Evolutionary conservation across 179 eudicot genomes (phyloP).

Genomic region (Corrigiola litoralis): DNA sequence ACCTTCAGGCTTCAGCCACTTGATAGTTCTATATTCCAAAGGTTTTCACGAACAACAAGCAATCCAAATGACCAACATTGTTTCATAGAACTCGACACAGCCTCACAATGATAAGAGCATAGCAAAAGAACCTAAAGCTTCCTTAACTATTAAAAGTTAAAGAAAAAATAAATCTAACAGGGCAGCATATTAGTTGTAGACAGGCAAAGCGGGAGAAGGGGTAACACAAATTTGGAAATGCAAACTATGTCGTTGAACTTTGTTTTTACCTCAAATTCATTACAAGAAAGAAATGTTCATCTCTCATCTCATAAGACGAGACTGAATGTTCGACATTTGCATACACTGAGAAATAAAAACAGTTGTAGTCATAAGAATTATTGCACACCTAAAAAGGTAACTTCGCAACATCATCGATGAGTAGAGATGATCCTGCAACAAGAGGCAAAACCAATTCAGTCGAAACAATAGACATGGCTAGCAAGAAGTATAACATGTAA

Average conservation of each 20-base stretch:
- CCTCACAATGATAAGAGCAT: too few relatives aligned
- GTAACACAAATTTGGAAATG: too few relatives aligned
- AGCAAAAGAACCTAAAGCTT: too few relatives aligned
- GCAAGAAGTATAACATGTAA: constrained; percentile 2
- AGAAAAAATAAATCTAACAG: too few relatives aligned
- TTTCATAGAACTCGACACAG: neutral
- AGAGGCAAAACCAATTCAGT: neutral
- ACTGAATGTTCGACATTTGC: neutral
- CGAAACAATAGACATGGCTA: neutral
- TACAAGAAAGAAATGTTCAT: constrained; percentile 4
- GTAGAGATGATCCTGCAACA: constrained; percentile 4
- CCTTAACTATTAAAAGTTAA: too few relatives aligned
- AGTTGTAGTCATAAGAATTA: neutral
- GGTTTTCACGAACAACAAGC: neutral
- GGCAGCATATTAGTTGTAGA: too few relatives aligned
- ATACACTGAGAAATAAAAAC: neutral
- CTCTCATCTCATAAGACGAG: neutral
- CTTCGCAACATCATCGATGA: neutral
- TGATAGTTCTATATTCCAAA: neutral
- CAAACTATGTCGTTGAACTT: too few relatives aligned
- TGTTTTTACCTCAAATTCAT: neutral
- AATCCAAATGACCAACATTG: neutral
- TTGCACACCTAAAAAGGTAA: constrained; percentile 6
- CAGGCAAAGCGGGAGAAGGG: too few relatives aligned
- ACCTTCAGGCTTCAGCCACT: neutral